phyloP scores from a whole-genome alignment of 2,329 filamentous ascomycete species.

The Colletotrichum endophyticum region DNA sequence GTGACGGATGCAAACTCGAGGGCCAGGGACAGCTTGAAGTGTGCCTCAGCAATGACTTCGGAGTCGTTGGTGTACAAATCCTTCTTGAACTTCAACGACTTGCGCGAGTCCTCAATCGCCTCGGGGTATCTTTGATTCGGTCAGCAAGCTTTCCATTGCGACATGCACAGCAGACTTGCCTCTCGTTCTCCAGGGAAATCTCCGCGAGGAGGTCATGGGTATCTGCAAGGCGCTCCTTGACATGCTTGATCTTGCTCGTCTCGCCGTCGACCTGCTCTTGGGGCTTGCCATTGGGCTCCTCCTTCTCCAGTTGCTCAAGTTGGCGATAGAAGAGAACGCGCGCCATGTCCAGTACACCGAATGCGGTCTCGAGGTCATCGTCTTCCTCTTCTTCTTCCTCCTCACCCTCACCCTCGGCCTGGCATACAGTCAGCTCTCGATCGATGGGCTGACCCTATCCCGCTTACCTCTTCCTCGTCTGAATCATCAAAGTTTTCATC shows the following conservation, averaged over 20 bases:
- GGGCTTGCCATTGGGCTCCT: constrained; percentile 44
- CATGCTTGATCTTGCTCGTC: constrained; percentile 53
- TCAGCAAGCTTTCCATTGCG: not conserved
- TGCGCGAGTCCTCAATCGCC: constrained; percentile 83
- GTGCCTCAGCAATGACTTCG: constrained; percentile 87
- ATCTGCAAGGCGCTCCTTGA: constrained; percentile 88
- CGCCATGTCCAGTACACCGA: constrained; percentile 83
- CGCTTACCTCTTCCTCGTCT: constrained; percentile 71
- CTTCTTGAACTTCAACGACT: constrained; percentile 79
- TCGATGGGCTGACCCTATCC: not conserved
- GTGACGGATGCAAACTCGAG: constrained; percentile 91
- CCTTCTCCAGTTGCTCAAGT: constrained; percentile 45
- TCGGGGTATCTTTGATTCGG: constrained; percentile 67
- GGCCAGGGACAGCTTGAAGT: constrained; percentile 95
- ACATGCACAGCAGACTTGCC: constrained; percentile 43
- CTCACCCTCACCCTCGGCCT: constrained; percentile 43
- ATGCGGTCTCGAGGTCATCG: constrained; percentile 79
- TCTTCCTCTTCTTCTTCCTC: constrained; percentile 61
- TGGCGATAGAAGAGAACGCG: constrained; percentile 68
- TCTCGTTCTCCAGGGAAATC: constrained; percentile 96
- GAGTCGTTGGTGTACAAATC: constrained; percentile 81
- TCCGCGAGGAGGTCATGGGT: constrained; percentile 94
- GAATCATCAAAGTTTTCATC: constrained; percentile 92
- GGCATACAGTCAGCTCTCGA: constrained; percentile 6
- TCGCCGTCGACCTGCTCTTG: constrained; percentile 47